Conservation (phyloP, 2,329 filamentous ascomycete species). For the Ceratocystis colombiana region DNA sequence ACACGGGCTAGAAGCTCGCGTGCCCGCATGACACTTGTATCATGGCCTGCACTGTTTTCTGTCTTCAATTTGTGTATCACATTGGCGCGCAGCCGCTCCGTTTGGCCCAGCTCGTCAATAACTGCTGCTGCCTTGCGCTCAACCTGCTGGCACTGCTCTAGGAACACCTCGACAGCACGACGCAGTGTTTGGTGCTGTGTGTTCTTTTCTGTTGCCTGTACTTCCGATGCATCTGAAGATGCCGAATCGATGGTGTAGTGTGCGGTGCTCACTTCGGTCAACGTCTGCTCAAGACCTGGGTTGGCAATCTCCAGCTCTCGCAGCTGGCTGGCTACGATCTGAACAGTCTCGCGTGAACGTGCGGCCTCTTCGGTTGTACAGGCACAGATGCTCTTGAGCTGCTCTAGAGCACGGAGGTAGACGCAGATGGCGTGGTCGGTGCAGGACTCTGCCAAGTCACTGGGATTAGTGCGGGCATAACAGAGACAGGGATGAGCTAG, state of each 20-base stretch:
- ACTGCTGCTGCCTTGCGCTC: slow-evolving; percentile 10
- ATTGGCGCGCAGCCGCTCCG: slow-evolving; percentile 17
- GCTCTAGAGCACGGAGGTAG: slow-evolving; percentile 35
- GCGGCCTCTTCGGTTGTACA: slow-evolving; percentile 17
- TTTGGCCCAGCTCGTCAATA: slow-evolving; percentile 20
- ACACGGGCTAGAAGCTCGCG: slow-evolving; percentile 20
- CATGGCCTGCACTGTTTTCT: slow-evolving; percentile 18
- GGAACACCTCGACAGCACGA: slow-evolving; percentile 17
- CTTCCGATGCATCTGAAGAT: background rate
- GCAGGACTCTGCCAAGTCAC: slow-evolving; percentile 15
- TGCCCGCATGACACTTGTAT: slow-evolving; percentile 20
- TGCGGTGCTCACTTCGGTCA: slow-evolving; percentile 12
- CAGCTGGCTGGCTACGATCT: slow-evolving; percentile 20
- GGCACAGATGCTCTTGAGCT: slow-evolving; percentile 18
- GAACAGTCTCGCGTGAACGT: slow-evolving; percentile 11
- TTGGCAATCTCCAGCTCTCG: slow-evolving; percentile 21
- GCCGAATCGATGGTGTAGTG: background rate
- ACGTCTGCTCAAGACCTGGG: slow-evolving; percentile 17
- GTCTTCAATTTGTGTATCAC: slow-evolving; percentile 22
- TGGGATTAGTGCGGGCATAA: slow-evolving; percentile 6
- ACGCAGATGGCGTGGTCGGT: slow-evolving; percentile 28
- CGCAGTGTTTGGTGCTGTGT: slow-evolving; percentile 11
- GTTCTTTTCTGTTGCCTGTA: background rate
- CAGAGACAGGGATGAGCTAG: background rate
- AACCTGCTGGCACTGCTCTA: slow-evolving; percentile 16